A percentile compares a stretch with the other conserved stretches of the same genome.
phyloP scores from a whole-genome alignment of 2,329 filamentous ascomycete genomes.

The Nothophaeocryptopus gaeumannii region DNA sequence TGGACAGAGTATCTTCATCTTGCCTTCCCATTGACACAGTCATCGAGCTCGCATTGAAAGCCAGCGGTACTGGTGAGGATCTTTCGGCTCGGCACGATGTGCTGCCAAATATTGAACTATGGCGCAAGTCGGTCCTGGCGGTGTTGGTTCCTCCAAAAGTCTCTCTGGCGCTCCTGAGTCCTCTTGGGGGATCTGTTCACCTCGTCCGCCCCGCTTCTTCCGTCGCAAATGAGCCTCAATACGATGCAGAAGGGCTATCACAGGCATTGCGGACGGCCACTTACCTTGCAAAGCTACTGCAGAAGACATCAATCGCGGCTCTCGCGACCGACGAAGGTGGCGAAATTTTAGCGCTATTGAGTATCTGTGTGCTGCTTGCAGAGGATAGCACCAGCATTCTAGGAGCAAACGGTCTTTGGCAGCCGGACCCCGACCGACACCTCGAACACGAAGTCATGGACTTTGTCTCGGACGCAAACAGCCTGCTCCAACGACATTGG shows the following conservation, averaged over 20 bases:
- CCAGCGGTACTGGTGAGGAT: conserved; percentile 38
- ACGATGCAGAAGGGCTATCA: conserved; percentile 67
- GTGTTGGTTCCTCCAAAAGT: conserved; percentile 57
- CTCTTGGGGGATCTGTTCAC: conserved; percentile 67
- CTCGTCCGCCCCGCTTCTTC: conserved; percentile 47
- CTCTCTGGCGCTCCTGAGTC: conserved; percentile 71
- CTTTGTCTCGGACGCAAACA: conserved; percentile 52
- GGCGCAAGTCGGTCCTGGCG: conserved; percentile 60
- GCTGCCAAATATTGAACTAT: conserved; percentile 48
- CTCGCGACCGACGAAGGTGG: conserved; percentile 33
- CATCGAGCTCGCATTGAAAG: conserved; percentile 52
- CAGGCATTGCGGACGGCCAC: conserved; percentile 71
- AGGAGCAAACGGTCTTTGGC: conserved; percentile 55
- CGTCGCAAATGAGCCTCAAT: conserved; percentile 24
- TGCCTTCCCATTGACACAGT: conserved; percentile 54
- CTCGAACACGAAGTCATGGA: conserved; percentile 53
- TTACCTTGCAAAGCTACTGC: conserved; percentile 63
- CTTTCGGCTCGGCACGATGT: conserved; percentile 19
- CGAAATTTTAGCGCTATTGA: conserved; percentile 50
- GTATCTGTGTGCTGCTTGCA: conserved; percentile 55
- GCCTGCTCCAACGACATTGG: conserved; percentile 45
- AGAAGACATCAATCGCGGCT: conserved; percentile 32
- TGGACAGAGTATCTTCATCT: conserved; percentile 45
- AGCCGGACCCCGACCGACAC: conserved; percentile 36
- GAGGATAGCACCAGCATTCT: conserved; percentile 60